phyloP scores from a whole-genome alignment of 148 eudicot genomes.

The Arctostaphylos glauca region DNA sequence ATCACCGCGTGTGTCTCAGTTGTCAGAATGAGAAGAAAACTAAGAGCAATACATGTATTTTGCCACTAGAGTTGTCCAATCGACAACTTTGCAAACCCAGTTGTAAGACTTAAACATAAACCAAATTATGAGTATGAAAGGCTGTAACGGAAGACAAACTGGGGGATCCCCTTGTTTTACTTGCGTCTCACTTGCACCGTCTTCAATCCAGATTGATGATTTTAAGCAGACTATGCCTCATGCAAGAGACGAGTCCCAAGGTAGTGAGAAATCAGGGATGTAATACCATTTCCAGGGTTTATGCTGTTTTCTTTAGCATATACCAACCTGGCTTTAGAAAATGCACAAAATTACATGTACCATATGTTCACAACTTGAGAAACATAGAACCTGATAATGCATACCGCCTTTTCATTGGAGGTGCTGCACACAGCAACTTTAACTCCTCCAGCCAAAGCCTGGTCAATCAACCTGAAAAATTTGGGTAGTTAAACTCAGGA shows the following conservation, averaged over 20 bases:
- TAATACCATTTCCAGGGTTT: not conserved
- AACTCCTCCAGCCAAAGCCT: conserved; percentile 77
- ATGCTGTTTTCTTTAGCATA: not conserved
- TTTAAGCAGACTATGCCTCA: not conserved
- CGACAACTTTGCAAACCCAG: too few species aligned
- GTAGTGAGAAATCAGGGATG: not conserved
- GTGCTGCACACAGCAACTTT: conserved; percentile 99
- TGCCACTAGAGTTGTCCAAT: not conserved
- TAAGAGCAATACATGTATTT: not conserved
- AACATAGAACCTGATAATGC: conserved; percentile 40
- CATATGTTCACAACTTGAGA: not conserved
- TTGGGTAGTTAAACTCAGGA: not conserved
- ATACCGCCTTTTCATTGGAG: conserved; percentile 99
- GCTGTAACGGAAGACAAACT: not conserved
- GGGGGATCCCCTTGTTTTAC: not conserved
- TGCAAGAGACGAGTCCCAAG: not conserved
- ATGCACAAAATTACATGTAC: not conserved
- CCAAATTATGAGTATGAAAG: not conserved
- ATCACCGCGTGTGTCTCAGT: not conserved
- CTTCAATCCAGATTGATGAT: not conserved
- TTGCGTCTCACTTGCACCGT: not conserved
- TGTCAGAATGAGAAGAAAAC: not conserved
- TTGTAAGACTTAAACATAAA: too few species aligned
- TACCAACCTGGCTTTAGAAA: not conserved
- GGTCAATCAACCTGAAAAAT: conserved; percentile 75